phyloP scores from a whole-genome alignment of 192 early-diverging fungal species.

The Backusella parvicylindrica region DNA sequence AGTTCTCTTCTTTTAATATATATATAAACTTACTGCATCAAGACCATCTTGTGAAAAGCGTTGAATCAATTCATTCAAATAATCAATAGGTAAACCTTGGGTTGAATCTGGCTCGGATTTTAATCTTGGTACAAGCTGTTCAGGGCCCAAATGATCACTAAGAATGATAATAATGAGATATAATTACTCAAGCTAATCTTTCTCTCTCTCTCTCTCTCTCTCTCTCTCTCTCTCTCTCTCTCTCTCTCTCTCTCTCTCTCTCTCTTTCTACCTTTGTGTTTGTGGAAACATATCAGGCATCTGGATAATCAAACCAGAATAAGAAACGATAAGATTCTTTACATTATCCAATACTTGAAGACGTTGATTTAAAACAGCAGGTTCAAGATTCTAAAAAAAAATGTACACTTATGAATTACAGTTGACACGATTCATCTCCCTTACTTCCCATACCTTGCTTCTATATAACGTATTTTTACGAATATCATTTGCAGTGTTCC shows the following conservation, averaged over 20 bases:
- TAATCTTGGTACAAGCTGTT: conserved; percentile 45
- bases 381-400: conserved; percentile 52
- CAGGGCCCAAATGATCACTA: conserved; percentile 30
- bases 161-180: not conserved
- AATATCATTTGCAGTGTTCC: conserved; percentile 52
- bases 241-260: not conserved
- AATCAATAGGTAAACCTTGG: conserved; percentile 61
- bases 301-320: conserved; percentile 78
- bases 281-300: conserved; percentile 92
- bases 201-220: not conserved
- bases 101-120: conserved; percentile 52
- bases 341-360: conserved; percentile 53
- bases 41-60: conserved; percentile 66
- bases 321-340: conserved; percentile 71
- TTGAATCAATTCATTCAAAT: conserved; percentile 54
- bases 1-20: not conserved
- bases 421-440: not conserved
- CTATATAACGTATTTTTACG: conserved; percentile 47
- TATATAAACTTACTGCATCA: conserved; percentile 41
- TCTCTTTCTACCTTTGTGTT: conserved; percentile 1
- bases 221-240: too few relatives aligned
- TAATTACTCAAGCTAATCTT: not conserved
- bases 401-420: conserved; percentile 12
- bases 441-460: conserved; percentile 36
- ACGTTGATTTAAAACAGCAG: conserved; percentile 54